These are phyloP conservation scores for Silene conica DNA, from an alignment of 148 eudicot species.

Conservation along the genomic window DNA sequence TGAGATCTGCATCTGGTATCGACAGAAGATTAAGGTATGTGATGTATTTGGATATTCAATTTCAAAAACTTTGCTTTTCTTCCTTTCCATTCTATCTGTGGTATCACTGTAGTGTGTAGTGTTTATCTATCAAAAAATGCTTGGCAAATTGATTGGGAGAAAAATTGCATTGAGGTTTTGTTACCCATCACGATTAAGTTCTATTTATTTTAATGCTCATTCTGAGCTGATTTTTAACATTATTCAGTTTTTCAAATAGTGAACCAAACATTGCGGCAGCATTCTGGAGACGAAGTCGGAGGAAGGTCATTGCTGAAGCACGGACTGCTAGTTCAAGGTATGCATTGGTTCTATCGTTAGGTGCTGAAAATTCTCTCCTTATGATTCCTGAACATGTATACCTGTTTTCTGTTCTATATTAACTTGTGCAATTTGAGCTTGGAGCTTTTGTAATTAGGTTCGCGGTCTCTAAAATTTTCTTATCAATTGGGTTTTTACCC, in stretches of 20 bases:
- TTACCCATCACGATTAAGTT: conserved; percentile 11
- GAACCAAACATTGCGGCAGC: conserved; percentile 82
- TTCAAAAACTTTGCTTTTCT: not conserved
- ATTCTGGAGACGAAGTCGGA: conserved; percentile 90
- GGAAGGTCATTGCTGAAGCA: conserved; percentile 81
- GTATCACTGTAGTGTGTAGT: not conserved
- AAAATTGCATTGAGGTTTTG: conserved; percentile 12
- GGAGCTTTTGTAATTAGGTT: not conserved
- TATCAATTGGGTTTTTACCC: not conserved
- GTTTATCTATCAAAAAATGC: not conserved
- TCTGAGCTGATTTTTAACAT: conserved; percentile 23
- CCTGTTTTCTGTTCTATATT: too few relatives aligned
- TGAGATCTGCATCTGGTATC: conserved; percentile 53
- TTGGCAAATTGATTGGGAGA: not conserved
- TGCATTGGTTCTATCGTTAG: conserved; percentile 26
- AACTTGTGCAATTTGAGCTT: not conserved
- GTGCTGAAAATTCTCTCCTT: conserved; percentile 12
- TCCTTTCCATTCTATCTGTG: not conserved
- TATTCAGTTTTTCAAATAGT: conserved; percentile 72
- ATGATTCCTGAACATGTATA: conserved; percentile 5
- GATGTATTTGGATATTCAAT: not conserved
- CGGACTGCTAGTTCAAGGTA: conserved; percentile 99
- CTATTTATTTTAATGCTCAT: conserved; percentile 10
- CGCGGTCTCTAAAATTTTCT: not conserved
- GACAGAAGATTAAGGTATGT: conserved; percentile 61